Evolutionary conservation across 495 filamentous ascomycete species (phyloP), one percentile per base, ranked within the genome.

Genomic region (Lichina pygmaea): DNA sequence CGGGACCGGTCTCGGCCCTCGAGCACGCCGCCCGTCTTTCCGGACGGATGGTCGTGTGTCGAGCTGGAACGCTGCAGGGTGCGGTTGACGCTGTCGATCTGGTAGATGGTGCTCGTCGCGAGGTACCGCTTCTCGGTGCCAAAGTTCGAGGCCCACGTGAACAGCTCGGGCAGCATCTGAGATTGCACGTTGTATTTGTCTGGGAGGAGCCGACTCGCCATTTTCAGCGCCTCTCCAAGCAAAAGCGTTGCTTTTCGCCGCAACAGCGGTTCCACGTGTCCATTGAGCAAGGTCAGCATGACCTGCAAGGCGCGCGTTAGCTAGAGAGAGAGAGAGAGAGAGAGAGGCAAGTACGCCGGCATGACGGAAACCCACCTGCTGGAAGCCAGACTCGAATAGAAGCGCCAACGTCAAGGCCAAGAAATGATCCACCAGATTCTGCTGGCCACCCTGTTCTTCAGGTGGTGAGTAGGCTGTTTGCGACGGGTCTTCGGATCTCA

Each of bases 81-180:
- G 49, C 83, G 73, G 59, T 86, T 97, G 47, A 97, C 81, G 54
- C 89, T 94, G 59, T 93, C 91, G 6, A 95, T 86, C 55, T 95
- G 89, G 55, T 94, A 97, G 34, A 95, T 81, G 6, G 85, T 85
- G 3, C 78, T 75, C 0, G 81, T 81, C 13, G 84, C 80, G 40
- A 77, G 64, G 49, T 83, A 84, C 46, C 78, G 74, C n/a, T 72
- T 72, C 7, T 83, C 72, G 31, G 68, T 61, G 10, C 67, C 64
- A 47, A 82, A 81, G 46, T 70, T 67, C 6, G 81, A 67, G 5
- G 85, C 86, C 6, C 78, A 68, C 30, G 72, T 61, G 43, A 97
- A 74, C 8, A 95, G 62, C 39, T 81, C 72, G 9, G 91, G 85
- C 36, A 95, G 68, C 8, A 89, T 66, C 52, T 97, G 91, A 41